phyloP scores from a whole-genome alignment of 306 rosid genomes.

The Potentilla sterilis region DNA sequence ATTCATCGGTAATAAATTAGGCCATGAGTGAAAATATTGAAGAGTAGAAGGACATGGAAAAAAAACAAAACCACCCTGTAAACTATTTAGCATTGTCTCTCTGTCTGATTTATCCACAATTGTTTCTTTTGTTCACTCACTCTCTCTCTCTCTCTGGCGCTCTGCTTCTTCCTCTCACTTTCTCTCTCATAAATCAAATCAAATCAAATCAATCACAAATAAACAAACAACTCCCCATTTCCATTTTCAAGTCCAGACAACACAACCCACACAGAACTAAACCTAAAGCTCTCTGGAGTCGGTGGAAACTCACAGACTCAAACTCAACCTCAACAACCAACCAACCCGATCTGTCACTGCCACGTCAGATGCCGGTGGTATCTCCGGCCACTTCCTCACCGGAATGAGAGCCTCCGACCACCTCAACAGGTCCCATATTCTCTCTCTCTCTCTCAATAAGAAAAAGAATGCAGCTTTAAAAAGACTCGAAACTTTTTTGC shows the following conservation, averaged over 20 bases:
- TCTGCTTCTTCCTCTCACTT: slow-evolving; percentile 4
- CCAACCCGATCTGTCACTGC: slow-evolving; percentile 22
- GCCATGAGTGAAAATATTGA: not conserved
- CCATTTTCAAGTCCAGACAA: slow-evolving; percentile 40
- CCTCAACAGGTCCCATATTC: slow-evolving; percentile 23
- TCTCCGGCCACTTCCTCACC: slow-evolving; percentile 19
- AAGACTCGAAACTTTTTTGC: slow-evolving; percentile 18
- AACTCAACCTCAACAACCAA: slow-evolving; percentile 11
- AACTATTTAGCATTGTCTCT: not conserved
- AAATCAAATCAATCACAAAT: slow-evolving; percentile 35
- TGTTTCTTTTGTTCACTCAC: not conserved
- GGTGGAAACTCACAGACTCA: slow-evolving; percentile 33
- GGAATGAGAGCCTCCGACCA: slow-evolving; percentile 27
- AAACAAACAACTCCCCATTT: slow-evolving; percentile 16
- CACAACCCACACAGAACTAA: slow-evolving; percentile 12
- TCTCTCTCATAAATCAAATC: slow-evolving; percentile 27
- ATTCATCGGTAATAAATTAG: not conserved
- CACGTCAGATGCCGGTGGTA: slow-evolving; percentile 25
- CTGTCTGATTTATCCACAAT: slow-evolving; percentile 8
- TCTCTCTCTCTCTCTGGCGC: not conserved
- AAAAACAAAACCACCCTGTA: not conserved
- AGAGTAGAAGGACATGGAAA: slow-evolving; percentile 1
- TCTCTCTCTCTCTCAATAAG: not conserved
- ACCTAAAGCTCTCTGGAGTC: slow-evolving; percentile 8
- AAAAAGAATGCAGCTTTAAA: slow-evolving; percentile 21